Conservation (phyloP, 192 early-diverging fungal genomes). For the Mortierella claussenii region DNA sequence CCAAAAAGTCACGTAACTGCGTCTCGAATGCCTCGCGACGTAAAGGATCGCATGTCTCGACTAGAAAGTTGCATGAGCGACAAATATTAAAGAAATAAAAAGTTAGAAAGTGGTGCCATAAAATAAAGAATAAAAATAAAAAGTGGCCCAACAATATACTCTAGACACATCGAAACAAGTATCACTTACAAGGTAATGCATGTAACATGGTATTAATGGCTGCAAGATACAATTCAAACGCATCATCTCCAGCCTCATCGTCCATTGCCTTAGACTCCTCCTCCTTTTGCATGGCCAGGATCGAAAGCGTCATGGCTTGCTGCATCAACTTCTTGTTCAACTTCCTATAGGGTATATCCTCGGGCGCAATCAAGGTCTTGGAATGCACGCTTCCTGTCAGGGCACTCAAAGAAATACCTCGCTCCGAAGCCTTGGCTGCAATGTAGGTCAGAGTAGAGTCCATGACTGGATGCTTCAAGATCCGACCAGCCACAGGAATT, state of each 20-base stretch:
- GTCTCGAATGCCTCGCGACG: conserved; percentile 36
- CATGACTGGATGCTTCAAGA: conserved; percentile 46
- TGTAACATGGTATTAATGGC: conserved; percentile 44
- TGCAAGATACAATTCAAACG: conserved; percentile 47
- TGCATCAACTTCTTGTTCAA: conserved; percentile 52
- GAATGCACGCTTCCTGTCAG: conserved; percentile 20
- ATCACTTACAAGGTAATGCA: conserved; percentile 51
- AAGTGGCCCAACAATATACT: no score
- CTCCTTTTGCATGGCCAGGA: conserved; percentile 51
- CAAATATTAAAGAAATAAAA: neutral
- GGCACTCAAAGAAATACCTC: conserved; percentile 24
- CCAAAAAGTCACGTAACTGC: conserved; percentile 28
- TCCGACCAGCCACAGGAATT: conserved; percentile 34
- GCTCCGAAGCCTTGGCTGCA: conserved; percentile 32
- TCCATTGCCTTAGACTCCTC: conserved; percentile 42
- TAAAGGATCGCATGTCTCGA: conserved; percentile 47
- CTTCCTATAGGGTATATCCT: conserved; percentile 45
- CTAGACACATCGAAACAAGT: neutral
- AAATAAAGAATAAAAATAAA: neutral
- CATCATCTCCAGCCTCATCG: conserved; percentile 54
- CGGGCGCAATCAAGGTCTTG: conserved; percentile 29
- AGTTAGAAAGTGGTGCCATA: neutral
- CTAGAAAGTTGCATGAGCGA: conserved; percentile 12
- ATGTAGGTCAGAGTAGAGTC: conserved; percentile 44
- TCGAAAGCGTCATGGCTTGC: conserved; percentile 52